These are phyloP conservation scores for Verticillium nonalfalfae DNA, from an alignment of 2,329 filamentous ascomycete species.

Conservation along the genomic window DNA sequence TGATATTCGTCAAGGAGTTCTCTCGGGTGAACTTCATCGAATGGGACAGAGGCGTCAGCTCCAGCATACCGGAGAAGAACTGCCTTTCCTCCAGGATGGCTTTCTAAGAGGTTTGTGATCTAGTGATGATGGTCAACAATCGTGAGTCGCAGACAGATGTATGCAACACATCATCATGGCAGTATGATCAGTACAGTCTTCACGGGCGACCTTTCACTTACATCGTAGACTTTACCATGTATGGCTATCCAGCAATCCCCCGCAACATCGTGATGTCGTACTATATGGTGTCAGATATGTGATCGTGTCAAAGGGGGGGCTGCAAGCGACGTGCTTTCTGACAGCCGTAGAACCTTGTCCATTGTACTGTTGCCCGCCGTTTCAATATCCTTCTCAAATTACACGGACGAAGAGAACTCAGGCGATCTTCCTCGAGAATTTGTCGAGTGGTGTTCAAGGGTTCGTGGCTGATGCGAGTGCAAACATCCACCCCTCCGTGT, in stretches of 20 bases:
- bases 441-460: too few species aligned
- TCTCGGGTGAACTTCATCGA: slow-evolving; percentile 77
- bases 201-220: slow-evolving; percentile 30
- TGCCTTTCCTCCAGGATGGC: slow-evolving; percentile 73
- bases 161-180: too few species aligned
- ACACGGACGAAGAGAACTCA: too few species aligned
- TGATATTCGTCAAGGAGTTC: slow-evolving; percentile 74
- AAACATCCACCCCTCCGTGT: neutral
- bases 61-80: slow-evolving; percentile 77
- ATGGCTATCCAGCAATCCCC: slow-evolving; percentile 81
- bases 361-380: too few species aligned
- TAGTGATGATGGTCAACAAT: neutral
- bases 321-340: too few species aligned
- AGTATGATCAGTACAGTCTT: too few species aligned
- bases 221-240: slow-evolving; percentile 80
- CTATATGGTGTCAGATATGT: slow-evolving; percentile 29
- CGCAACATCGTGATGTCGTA: slow-evolving; percentile 67
- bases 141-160: too few species aligned
- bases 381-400: too few species aligned
- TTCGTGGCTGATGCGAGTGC: neutral
- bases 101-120: slow-evolving; percentile 58
- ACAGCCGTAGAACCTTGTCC: too few species aligned
- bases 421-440: too few species aligned
- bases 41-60: slow-evolving; percentile 77
- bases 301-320: too few species aligned